Evolutionary conservation across 106 monocot genomes (phyloP).

Genomic region (Dioscorea alata): DNA sequence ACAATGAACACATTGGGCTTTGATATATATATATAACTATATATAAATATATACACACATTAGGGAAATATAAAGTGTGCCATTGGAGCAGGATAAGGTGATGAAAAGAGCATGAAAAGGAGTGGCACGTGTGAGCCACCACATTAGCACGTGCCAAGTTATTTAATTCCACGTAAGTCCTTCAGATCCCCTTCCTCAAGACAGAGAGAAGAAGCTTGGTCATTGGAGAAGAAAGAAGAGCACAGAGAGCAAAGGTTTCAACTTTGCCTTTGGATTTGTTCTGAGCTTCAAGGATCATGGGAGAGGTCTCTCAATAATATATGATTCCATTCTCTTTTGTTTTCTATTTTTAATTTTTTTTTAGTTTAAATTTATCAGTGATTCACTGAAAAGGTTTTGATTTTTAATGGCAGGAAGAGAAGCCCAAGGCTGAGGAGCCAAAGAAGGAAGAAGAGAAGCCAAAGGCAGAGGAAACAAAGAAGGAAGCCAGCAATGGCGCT

Average conservation of each 20-base stretch:
- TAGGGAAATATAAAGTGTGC: too few species aligned
- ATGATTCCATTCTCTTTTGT: neutral
- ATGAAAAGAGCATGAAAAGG: neutral
- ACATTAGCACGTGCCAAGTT: neutral
- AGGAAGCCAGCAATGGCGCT: neutral
- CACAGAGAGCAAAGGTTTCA: neutral
- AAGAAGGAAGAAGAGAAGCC: constrained; percentile 29
- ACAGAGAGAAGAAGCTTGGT: neutral
- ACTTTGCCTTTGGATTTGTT: too few species aligned
- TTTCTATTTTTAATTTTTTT: neutral
- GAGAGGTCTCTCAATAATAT: neutral
- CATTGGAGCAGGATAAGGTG: too few species aligned
- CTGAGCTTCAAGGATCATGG: neutral
- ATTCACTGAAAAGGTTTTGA: neutral
- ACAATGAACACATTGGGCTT: too few species aligned
- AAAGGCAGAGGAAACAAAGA: constrained; percentile 12
- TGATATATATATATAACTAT: too few species aligned
- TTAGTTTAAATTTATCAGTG: neutral
- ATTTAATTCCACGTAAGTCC: neutral
- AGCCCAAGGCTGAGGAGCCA: constrained; percentile 16
- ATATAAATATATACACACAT: too few species aligned
- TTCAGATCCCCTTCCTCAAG: neutral
- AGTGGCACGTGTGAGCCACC: neutral
- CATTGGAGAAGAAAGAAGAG: neutral
- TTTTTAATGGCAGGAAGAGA: constrained; percentile 19